A percentile compares a stretch with the other conserved stretches of the same genome.
Conservation (phyloP, 2,329 filamentous ascomycete genomes). For the Botrytis paeoniae region DNA sequence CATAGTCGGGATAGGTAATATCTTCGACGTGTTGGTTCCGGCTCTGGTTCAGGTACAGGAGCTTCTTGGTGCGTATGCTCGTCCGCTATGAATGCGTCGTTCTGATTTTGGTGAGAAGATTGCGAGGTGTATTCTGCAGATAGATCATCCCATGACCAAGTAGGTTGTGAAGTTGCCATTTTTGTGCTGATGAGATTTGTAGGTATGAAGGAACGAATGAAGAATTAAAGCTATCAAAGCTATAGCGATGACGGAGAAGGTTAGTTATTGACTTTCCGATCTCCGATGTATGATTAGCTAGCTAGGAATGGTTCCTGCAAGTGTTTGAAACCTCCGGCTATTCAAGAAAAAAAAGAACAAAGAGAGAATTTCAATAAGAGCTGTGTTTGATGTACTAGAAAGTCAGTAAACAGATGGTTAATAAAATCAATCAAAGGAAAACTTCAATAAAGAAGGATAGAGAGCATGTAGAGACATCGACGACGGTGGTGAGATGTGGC, state of each 20-base stretch:
- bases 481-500: constrained; percentile 21
- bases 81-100: neutral
- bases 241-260: neutral
- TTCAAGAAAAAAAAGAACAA: neutral
- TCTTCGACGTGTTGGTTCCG: constrained; percentile 36
- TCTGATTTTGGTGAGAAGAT: neutral
- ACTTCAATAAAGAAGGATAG: constrained; percentile 24
- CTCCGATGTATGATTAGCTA: neutral
- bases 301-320: neutral
- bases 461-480: constrained; percentile 25
- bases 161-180: neutral
- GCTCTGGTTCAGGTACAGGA: neutral
- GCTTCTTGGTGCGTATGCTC: neutral
- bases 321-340: neutral
- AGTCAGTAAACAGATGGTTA: constrained; percentile 2
- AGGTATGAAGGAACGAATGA: neutral
- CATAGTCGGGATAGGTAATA: constrained; percentile 74
- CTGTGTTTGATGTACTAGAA: neutral
- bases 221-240: neutral
- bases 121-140: neutral
- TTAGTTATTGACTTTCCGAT: neutral
- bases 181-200: neutral
- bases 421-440: constrained; percentile 17
- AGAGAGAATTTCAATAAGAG: neutral
- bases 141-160: constrained; percentile 14